Evolutionary conservation across 2,329 filamentous ascomycete species (phyloP).

Genomic region (Epicoccum sorghinum): DNA sequence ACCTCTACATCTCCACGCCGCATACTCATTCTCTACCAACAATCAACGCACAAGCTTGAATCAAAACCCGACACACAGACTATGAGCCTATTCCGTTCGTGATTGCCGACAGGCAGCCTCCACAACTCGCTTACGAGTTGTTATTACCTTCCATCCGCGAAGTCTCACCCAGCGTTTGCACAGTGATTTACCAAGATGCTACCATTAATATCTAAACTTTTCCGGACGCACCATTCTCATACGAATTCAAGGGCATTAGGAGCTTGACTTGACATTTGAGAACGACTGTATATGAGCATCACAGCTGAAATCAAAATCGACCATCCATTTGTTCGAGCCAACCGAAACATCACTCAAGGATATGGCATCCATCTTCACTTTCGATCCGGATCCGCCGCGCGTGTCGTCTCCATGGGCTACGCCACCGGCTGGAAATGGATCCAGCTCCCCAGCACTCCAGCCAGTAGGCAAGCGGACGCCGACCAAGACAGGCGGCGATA

Average conservation of each 20-base stretch:
- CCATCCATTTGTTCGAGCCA: neutral
- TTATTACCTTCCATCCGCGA: conserved; percentile 21
- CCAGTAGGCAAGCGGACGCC: conserved; percentile 26
- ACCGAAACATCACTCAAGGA: neutral
- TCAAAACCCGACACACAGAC: neutral
- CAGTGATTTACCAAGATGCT: conserved; percentile 55
- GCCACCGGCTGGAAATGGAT: conserved; percentile 48
- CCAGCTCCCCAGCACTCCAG: conserved; percentile 21
- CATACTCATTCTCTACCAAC: conserved; percentile 3
- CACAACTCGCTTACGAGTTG: conserved; percentile 30
- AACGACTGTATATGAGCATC: conserved; percentile 8
- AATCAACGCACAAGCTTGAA: neutral
- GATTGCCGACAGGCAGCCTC: conserved; percentile 33
- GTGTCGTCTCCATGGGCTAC: conserved; percentile 92
- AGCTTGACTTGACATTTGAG: conserved; percentile 19
- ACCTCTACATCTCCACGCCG: conserved; percentile 3
- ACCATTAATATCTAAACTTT: conserved; percentile 54
- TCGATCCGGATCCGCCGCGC: conserved; percentile 82
- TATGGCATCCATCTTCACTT: conserved; percentile 97
- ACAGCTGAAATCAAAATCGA: neutral
- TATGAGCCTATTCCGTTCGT: conserved; percentile 24
- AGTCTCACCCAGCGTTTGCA: conserved; percentile 31
- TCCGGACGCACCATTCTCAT: conserved; percentile 57
- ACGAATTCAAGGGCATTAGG: conserved; percentile 58
- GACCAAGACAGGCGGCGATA: conserved; percentile 15